These are phyloP conservation scores for Ricinus communis DNA, from an alignment of 345 rosid genomes.

Conservation along the genomic window DNA sequence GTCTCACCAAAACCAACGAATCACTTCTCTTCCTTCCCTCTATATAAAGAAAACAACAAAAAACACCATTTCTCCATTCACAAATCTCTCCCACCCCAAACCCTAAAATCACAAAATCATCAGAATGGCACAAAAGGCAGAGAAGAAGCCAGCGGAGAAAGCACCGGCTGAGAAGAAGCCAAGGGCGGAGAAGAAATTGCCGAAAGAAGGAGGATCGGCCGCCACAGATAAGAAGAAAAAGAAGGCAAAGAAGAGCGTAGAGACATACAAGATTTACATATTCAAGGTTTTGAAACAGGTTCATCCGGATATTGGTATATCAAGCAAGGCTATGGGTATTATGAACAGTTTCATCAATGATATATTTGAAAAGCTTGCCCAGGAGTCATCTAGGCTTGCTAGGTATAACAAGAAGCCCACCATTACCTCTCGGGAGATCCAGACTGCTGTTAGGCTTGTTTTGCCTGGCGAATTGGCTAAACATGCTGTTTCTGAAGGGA, in stretches of 20 bases:
- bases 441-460: conserved; percentile 26
- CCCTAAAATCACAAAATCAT: no score
- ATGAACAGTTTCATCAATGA: conserved; percentile 30
- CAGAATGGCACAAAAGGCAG: conserved; percentile 29
- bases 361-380: conserved; percentile 27
- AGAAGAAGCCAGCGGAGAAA: conserved; percentile 27
- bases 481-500: conserved; percentile 30
- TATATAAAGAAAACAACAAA: conserved; percentile 5
- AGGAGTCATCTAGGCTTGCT: conserved; percentile 21
- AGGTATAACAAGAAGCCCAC: conserved; percentile 29
- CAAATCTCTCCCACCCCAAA: neutral
- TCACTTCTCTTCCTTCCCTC: neutral
- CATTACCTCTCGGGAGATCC: conserved; percentile 30
- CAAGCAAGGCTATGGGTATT: conserved; percentile 30
- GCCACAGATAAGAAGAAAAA: conserved; percentile 22
- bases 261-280: conserved; percentile 29
- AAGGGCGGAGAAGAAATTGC: conserved; percentile 26
- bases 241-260: conserved; percentile 28
- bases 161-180: conserved; percentile 27
- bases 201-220: conserved; percentile 20
- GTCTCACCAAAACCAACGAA: neutral
- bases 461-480: conserved; percentile 26
- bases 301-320: conserved; percentile 30
- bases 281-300: conserved; percentile 31
- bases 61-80: no score